Evolutionary conservation across 306 rosid genomes (phyloP).

Genomic region (Gastrolobium villosum): DNA sequence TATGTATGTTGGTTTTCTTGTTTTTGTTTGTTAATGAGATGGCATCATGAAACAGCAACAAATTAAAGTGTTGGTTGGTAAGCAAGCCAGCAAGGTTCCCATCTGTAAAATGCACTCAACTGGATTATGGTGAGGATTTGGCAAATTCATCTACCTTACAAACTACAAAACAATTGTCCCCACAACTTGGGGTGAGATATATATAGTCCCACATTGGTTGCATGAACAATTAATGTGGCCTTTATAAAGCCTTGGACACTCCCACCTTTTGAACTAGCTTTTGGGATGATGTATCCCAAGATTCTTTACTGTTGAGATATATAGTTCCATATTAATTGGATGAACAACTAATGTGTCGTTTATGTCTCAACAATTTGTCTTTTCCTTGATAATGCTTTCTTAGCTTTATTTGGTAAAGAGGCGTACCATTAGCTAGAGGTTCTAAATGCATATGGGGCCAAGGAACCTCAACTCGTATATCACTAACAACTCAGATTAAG

Average conservation of each 20-base stretch:
- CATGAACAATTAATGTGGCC: too few relatives aligned
- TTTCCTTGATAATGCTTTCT: conserved; percentile 47
- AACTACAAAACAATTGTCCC: conserved; percentile 47
- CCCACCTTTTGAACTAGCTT: too few relatives aligned
- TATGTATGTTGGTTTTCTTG: conserved; percentile 55
- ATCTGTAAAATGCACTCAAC: conserved; percentile 43
- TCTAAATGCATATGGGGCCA: conserved; percentile 57
- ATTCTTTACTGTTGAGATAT: too few relatives aligned
- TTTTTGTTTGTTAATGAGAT: conserved; percentile 40
- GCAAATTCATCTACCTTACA: conserved; percentile 42
- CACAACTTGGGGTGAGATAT: too few relatives aligned
- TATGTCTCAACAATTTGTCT: conserved; percentile 62
- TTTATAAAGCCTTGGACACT: too few relatives aligned
- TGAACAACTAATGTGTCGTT: too few relatives aligned
- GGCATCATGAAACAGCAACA: conserved; percentile 50
- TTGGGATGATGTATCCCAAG: too few relatives aligned
- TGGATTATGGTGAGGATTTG: conserved; percentile 39
- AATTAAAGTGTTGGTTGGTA: conserved; percentile 74
- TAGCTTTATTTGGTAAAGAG: conserved; percentile 47
- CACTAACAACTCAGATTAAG: conserved; percentile 44
- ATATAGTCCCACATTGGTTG: too few relatives aligned
- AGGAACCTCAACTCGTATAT: conserved; percentile 22
- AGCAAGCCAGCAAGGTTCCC: conserved; percentile 52
- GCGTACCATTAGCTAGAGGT: conserved; percentile 43
- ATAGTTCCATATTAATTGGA: too few relatives aligned